A percentile compares a stretch with the other conserved stretches of the same genome.
Evolutionary conservation across 495 filamentous ascomycete genomes (phyloP).

Genomic region (Penicillium chermesinum): DNA sequence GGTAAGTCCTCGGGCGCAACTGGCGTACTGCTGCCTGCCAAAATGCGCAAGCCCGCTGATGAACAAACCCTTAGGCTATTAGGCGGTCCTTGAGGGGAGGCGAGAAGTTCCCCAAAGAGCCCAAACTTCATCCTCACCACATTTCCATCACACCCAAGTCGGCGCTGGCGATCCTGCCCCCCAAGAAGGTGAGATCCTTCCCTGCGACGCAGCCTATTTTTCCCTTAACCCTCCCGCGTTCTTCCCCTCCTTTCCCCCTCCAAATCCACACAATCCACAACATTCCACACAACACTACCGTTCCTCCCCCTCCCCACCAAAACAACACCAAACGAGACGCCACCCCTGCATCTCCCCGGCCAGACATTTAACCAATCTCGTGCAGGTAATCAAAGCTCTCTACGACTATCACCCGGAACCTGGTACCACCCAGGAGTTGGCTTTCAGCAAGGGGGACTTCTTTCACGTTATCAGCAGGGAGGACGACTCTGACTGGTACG

Average conservation of each 20-base stretch:
- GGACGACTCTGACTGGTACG: slow-evolving; percentile 94
- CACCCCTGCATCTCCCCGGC: slow-evolving; percentile 11
- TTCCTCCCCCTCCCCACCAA: not conserved
- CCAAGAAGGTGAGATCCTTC: slow-evolving; percentile 72
- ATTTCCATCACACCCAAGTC: slow-evolving; percentile 88
- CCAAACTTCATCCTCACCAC: slow-evolving; percentile 71
- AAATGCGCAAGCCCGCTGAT: slow-evolving; percentile 10
- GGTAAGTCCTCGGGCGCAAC: slow-evolving; percentile 18
- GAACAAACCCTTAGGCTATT: slow-evolving; percentile 55
- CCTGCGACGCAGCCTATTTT: slow-evolving; percentile 1
- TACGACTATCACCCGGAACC: slow-evolving; percentile 83
- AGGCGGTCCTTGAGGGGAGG: slow-evolving; percentile 84
- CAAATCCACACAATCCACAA: not conserved
- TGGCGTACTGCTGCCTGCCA: slow-evolving; percentile 3
- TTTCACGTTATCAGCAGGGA: slow-evolving; percentile 97
- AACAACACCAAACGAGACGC: slow-evolving; percentile 13
- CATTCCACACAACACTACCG: not conserved
- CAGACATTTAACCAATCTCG: slow-evolving; percentile 15
- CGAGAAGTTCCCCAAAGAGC: slow-evolving; percentile 45
- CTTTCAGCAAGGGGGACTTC: slow-evolving; percentile 92
- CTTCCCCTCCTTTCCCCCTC: not conserved
- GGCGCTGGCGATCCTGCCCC: slow-evolving; percentile 89
- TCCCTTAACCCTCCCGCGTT: not conserved
- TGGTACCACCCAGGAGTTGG: slow-evolving; percentile 64
- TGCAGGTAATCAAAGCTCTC: slow-evolving; percentile 90